Evolutionary conservation across 2,329 filamentous ascomycete genomes (phyloP), one percentile per base, ranked within the genome.

Genomic region (Aspergillus clavatus): DNA sequence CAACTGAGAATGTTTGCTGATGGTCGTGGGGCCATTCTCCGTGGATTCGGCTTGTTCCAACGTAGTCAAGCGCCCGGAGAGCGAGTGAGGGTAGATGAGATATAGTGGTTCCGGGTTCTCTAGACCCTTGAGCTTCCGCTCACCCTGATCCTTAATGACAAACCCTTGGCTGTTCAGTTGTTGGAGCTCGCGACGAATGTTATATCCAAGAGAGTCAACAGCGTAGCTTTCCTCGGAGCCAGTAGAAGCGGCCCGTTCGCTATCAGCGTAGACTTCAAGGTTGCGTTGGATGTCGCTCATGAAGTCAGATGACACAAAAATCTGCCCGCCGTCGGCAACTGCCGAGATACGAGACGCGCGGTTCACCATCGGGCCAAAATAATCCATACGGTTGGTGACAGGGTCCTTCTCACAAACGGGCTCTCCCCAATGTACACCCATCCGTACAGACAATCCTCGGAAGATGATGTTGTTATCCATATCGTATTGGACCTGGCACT

Each of bases 311-410:
- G 90, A 96, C 1, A 97, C 93, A 0, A 91, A 93, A 54, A 97
- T 96, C 65, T 98, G 91, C 0, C 93, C 93, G 50, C 93, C 93
- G 64, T 98, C 93, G 27, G 93, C 93, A 35, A 95, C 90, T 18
- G 88, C 86, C 5, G 89, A 93, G 54, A 98, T 95, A 71, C 93
- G 86, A 12, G 93, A 86, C 0, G 93, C 89, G 62, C 94, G 90
- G 71, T 98, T 98, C 60, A 98, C 93, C 89, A 98, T 98, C 11
- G 93, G 93, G 0, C 93, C 93, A 64, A 97, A 98, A 71, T 98
- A 98, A 61, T 98, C 93, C 93, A 98, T 98, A 52, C 93, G 89
- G 46, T 90, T 86, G 1, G 93, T 98, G 40, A 98, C 90, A 0
- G 93, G 93, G 67, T 98, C 93, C 39, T 86, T 86, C 68, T 98